Conservation (phyloP, 805 yeast species). For the Sungouiozyma ichnusensis region DNA sequence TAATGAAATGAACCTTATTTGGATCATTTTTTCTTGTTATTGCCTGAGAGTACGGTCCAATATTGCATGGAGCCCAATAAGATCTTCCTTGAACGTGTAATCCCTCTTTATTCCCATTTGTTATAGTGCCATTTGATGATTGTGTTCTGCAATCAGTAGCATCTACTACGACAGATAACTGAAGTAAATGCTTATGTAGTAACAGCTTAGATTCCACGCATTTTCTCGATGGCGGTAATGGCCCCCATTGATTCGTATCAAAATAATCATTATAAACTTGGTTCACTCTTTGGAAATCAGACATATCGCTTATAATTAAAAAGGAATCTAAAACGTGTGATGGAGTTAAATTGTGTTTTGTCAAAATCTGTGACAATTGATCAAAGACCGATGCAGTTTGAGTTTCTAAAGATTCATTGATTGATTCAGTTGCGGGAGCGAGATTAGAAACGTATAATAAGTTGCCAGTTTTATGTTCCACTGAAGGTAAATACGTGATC, state of each 20-base stretch:
- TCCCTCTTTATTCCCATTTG: constrained; percentile 41
- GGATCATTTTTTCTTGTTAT: constrained; percentile 36
- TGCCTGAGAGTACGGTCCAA: constrained; percentile 94
- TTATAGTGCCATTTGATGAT: neutral
- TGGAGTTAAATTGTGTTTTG: constrained; percentile 25
- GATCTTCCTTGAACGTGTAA: constrained; percentile 88
- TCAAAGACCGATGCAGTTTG: constrained; percentile 44
- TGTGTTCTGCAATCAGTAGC: constrained; percentile 5
- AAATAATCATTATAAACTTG: constrained; percentile 48
- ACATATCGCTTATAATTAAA: constrained; percentile 54
- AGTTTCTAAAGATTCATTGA: constrained; percentile 17
- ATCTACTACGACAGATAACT: constrained; percentile 51
- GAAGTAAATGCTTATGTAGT: constrained; percentile 18
- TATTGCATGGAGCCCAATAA: constrained; percentile 97
- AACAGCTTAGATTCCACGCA: constrained; percentile 60
- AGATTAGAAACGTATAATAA: constrained; percentile 38
- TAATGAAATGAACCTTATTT: constrained; percentile 46
- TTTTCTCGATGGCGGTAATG: constrained; percentile 80
- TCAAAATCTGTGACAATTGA: constrained; percentile 32
- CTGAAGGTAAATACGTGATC: neutral
- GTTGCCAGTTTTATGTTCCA: constrained; percentile 17
- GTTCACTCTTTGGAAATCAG: constrained; percentile 52
- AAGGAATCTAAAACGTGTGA: constrained; percentile 50
- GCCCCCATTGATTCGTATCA: constrained; percentile 27
- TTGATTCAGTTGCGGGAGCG: constrained; percentile 18